Evolutionary conservation across 2,329 filamentous ascomycete species (phyloP), one percentile per base, ranked within the genome.

Genomic region (Albophoma yamanashiensis): DNA sequence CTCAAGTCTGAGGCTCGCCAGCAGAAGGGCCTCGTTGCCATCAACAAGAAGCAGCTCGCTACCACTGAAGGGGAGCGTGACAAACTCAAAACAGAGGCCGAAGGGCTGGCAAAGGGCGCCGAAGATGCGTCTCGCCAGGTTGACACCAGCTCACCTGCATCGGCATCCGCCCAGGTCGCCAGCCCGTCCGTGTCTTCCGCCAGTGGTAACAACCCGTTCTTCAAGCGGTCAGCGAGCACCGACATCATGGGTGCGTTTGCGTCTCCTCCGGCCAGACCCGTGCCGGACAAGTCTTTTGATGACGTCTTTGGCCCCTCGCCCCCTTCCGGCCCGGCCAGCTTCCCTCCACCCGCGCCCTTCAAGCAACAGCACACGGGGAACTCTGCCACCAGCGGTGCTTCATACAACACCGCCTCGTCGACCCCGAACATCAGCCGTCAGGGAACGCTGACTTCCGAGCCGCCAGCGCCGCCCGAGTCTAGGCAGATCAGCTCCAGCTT

Each of bases 21-120:
- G 73, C 92, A 97, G 70, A 97, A 96, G 77, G 94, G 94, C 22
- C 81, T 97, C 65, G 93, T 96, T 38, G 92, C 94, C 52, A 99
- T 99, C 76, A 97, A 97, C 77, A 97, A 95, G 81, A 99, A 99
- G 78, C 94, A 99, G 75, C 79, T 97, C 62, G 85, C 88, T 42
- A 97, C 92, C 0, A 91, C 89, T 60, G 94, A 99, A 73, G 84
- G 84, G 56, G 93, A 97, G 72, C 85, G 90, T 39, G 93, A 97
- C 62, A 93, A 91, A 78, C 79, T 96, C 45, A 92, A 92, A 76
- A 78, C 79, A 1, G 93, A 97, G 72, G 87, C 88, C 53, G 87
- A 87, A 61, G 86, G 85, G 58, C 81, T 88, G 64, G 82, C 76
- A 71, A 88, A 81, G 79, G 85, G 78, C 68, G 84, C 77, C 66